Percentiles rank a stretch among this genome's conserved stretches.
Evolutionary conservation across 2,329 filamentous ascomycete species (phyloP).

Genomic region (Monilinia fructigena): DNA sequence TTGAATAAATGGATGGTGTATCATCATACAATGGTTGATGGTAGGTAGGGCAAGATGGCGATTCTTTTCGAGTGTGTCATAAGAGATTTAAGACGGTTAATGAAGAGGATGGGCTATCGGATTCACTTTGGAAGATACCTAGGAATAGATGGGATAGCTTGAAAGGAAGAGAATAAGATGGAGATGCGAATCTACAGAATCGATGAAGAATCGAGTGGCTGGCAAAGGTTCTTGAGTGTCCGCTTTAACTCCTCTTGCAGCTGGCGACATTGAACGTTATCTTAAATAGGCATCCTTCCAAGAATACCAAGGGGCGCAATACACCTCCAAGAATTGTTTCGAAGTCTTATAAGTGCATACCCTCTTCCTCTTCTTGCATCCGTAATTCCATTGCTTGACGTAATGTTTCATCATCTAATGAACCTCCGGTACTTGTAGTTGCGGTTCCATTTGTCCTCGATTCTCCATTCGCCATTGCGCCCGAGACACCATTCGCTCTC

Average conservation of each 20-base stretch:
- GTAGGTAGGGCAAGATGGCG: no score
- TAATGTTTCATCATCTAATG: slow-evolving; percentile 59
- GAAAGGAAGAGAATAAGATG: neutral
- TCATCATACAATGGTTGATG: neutral
- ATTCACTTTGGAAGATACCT: no score
- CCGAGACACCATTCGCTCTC: slow-evolving; percentile 19
- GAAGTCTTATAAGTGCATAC: slow-evolving; percentile 57
- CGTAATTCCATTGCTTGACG: slow-evolving; percentile 55
- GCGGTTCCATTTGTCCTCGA: slow-evolving; percentile 21
- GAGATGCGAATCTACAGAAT: neutral
- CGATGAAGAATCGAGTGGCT: neutral
- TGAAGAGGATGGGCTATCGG: no score
- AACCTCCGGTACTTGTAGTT: slow-evolving; percentile 43
- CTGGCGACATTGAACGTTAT: neutral
- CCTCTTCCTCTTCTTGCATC: slow-evolving; percentile 53
- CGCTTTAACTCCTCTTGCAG: neutral
- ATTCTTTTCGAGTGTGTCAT: no score
- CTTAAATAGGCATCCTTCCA: neutral
- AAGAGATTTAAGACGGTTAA: no score
- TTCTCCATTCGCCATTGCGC: slow-evolving; percentile 10
- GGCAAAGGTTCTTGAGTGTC: neutral
- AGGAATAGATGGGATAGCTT: no score
- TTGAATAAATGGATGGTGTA: neutral
- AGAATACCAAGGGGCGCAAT: neutral
- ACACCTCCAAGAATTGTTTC: neutral